These are phyloP conservation scores for Diutina mesorugosa DNA, from an alignment of 1,139 yeast species.

Conservation along the genomic window DNA sequence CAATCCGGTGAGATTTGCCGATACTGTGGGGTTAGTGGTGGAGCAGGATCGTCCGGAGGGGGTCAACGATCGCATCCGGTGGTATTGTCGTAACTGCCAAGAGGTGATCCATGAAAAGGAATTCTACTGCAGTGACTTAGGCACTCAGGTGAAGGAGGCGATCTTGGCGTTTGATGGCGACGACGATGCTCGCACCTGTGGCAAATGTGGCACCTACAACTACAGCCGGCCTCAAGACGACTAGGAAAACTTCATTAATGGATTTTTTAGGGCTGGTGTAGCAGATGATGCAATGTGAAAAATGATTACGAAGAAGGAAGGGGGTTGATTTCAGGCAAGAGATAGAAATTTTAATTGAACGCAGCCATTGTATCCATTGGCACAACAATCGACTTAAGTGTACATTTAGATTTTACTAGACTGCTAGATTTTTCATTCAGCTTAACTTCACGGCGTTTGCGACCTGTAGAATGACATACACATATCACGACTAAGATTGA, in stretches of 20 bases:
- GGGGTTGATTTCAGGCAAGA: no score
- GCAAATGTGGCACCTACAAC: constrained; percentile 59
- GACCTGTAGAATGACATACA: no score
- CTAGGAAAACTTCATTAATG: neutral
- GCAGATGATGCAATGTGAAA: no score
- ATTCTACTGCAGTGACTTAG: constrained; percentile 71
- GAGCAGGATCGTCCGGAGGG: constrained; percentile 83
- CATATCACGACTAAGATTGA: no score
- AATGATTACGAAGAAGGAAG: no score
- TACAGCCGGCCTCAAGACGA: constrained; percentile 38
- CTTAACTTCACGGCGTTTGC: no score
- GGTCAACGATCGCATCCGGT: constrained; percentile 56
- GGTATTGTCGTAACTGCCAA: constrained; percentile 73
- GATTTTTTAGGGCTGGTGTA: no score
- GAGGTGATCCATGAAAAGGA: constrained; percentile 54
- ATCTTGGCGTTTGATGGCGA: constrained; percentile 60
- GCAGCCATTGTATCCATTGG: no score
- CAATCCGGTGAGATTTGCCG: constrained; percentile 74
- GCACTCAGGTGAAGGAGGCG: constrained; percentile 82
- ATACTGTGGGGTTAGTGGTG: constrained; percentile 86
- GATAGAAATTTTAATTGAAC: no score
- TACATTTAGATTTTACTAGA: no score
- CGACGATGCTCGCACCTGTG: constrained; percentile 55
- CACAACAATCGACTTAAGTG: no score
- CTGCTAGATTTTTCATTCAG: no score